phyloP scores from a whole-genome alignment of 768 basidiomycete genomes.

The Gautieria morchelliformis region DNA sequence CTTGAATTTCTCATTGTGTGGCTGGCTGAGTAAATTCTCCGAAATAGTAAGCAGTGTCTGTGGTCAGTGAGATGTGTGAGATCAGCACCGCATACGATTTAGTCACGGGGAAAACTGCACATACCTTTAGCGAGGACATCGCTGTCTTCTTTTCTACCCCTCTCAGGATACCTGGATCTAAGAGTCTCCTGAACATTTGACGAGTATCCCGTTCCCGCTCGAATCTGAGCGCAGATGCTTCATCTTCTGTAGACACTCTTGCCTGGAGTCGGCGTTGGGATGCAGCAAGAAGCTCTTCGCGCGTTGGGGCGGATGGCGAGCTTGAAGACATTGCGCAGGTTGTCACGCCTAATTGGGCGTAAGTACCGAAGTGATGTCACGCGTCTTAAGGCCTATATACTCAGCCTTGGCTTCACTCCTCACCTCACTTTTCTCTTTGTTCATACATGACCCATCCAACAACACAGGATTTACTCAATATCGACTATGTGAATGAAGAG shows the following conservation, averaged over 20 bases:
- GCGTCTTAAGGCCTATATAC: no score
- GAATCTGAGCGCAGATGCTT: constrained; percentile 10
- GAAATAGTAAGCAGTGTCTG: constrained; percentile 61
- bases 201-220: constrained; percentile 52
- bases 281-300: constrained; percentile 2
- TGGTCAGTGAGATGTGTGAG: constrained; percentile 34
- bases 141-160: constrained; percentile 58
- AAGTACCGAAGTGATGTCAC: constrained; percentile 3
- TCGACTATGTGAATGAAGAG: constrained; percentile 66
- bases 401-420: not conserved
- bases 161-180: constrained; percentile 71
- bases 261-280: constrained; percentile 1
- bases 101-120: constrained; percentile 12
- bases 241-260: constrained; percentile 6
- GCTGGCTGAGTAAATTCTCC: constrained; percentile 66
- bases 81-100: constrained; percentile 9
- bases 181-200: constrained; percentile 62
- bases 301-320: not conserved
- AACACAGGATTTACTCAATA: constrained; percentile 25
- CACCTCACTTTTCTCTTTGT: not conserved
- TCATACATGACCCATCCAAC: not conserved
- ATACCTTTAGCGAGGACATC: constrained; percentile 55
- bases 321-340: not conserved
- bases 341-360: not conserved
- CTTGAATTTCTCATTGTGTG: constrained; percentile 61